Evolutionary conservation across 352 stramenopile genomes (phyloP), one percentile per base, ranked within the genome.

Genomic region (Globisporangium spiculum): DNA sequence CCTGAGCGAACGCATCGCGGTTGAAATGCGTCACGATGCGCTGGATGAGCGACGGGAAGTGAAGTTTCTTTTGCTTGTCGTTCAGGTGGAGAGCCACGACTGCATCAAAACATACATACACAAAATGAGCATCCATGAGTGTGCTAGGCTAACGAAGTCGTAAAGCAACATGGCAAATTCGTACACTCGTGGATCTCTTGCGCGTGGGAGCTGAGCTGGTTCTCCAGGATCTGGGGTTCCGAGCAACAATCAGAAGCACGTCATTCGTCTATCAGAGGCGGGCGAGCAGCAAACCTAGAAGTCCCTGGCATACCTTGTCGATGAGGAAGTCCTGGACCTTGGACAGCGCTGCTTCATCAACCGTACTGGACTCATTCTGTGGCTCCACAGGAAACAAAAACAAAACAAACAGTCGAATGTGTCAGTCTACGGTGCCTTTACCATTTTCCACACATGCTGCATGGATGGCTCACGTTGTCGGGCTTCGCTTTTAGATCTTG

Each of bases 161-260:
- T 1, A 67, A 27, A 36, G 3, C 9, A 26, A 54, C 12, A 1
- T 62, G 27, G 36, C 12, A 44, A 57, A 58, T 30, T 56, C 75
- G 65, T 72, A 90, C 83, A 88, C 60, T 89, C 76, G 58, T 81
- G 70, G 58, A 91, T 85, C 24, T 89, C 75, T 65, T 83, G 75
- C 48, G 68, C 57, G 67, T 88, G 70, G 0, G 81, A 81, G 24
- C 70, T 83, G 63, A 81, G 82, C 63, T 82, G 81, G 65, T 84
- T 87, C 32, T 84, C 78, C 3, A 59, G 34, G 64, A 91, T 78
- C 80, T 91, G 53, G 5, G 26, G 27, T 38, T 60, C 16, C 6
- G 20, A n/a, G 32, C 22, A 2, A 38, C 8, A 12, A 26, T 24
- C 14, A 59, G 12, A 46, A 3, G 12, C 9, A 38, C 24, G 24